Evolutionary conservation across 768 basidiomycete genomes (phyloP).

Genomic region (Macrocybe gigantea): DNA sequence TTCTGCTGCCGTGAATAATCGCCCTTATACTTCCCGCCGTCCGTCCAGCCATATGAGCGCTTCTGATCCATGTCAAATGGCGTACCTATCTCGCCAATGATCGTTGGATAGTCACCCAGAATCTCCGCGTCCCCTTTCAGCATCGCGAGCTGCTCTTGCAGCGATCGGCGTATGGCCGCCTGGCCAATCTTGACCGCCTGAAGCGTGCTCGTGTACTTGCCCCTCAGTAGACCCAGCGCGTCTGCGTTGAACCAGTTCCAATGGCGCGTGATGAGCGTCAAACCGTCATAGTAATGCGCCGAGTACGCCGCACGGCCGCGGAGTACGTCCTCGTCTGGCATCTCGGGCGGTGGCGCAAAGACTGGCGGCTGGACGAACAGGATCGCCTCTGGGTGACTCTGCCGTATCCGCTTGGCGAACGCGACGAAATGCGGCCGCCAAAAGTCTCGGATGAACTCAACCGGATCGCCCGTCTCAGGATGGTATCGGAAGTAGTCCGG

Average conservation of each 20-base stretch:
- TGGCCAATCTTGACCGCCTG: conserved; percentile 83
- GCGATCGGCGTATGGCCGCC: conserved; percentile 66
- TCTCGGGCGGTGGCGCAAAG: conserved; percentile 69
- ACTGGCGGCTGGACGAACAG: conserved; percentile 91
- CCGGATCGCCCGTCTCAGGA: conserved; percentile 35
- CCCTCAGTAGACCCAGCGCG: conserved; percentile 85
- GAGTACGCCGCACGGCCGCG: conserved; percentile 69
- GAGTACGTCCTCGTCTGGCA: conserved; percentile 44
- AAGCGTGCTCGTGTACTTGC: conserved; percentile 63
- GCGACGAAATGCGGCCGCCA: conserved; percentile 68
- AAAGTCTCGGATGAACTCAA: conserved; percentile 73
- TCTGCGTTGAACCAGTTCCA: conserved; percentile 97
- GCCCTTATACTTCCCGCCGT: conserved; percentile 60
- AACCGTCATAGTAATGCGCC: conserved; percentile 91
- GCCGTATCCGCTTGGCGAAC: conserved; percentile 54
- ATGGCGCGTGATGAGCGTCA: conserved; percentile 88
- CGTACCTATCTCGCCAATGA: conserved; percentile 94
- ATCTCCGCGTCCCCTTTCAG: conserved; percentile 69
- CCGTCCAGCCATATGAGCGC: conserved; percentile 74
- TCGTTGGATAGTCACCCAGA: conserved; percentile 71
- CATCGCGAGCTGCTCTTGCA: conserved; percentile 79
- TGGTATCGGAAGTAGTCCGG: conserved; percentile 71
- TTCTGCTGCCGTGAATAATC: conserved; percentile 75
- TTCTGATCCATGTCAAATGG: conserved; percentile 94
- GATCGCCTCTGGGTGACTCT: conserved; percentile 74